phyloP scores from a whole-genome alignment of 2,329 filamentous ascomycete species.

The Neobulgaria alba region DNA sequence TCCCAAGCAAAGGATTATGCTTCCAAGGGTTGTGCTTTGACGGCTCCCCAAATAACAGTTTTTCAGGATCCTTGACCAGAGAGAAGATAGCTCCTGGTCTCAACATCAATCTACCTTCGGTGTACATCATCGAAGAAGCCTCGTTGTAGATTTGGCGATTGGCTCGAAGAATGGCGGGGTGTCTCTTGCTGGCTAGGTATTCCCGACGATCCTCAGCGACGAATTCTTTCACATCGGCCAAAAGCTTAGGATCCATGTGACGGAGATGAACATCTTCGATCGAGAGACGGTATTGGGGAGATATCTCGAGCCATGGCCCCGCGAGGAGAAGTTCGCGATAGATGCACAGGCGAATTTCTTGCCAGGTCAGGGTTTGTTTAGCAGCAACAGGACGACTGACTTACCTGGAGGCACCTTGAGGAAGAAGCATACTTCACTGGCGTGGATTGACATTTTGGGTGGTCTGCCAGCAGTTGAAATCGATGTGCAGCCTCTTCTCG shows the following conservation, averaged over 20 bases:
- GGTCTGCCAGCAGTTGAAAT: too few species aligned
- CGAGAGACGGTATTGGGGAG: not conserved
- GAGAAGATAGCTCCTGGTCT: slow-evolving; percentile 13
- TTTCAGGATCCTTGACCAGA: slow-evolving; percentile 2
- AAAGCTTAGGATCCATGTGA: not conserved
- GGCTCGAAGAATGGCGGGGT: slow-evolving; percentile 9
- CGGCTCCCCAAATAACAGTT: slow-evolving; percentile 2
- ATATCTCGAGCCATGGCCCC: not conserved
- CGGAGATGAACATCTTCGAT: not conserved
- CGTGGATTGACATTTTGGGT: too few species aligned
- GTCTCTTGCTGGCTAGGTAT: slow-evolving; percentile 2
- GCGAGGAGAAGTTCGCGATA: slow-evolving; percentile 3
- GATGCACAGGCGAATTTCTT: slow-evolving; percentile 5
- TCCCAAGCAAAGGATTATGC: slow-evolving; percentile 9
- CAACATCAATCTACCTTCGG: slow-evolving; percentile 8
- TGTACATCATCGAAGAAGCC: slow-evolving; percentile 9
- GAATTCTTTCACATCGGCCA: not conserved
- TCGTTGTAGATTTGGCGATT: slow-evolving; percentile 14
- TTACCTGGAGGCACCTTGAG: not conserved
- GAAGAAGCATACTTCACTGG: not conserved
- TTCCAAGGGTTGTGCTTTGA: slow-evolving; percentile 9
- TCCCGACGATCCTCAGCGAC: slow-evolving; percentile 1
- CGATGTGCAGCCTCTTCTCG: too few species aligned
- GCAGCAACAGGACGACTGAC: not conserved
- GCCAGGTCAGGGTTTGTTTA: not conserved